Conservation (phyloP, 106 monocot genomes). For the Chionographis japonica region DNA sequence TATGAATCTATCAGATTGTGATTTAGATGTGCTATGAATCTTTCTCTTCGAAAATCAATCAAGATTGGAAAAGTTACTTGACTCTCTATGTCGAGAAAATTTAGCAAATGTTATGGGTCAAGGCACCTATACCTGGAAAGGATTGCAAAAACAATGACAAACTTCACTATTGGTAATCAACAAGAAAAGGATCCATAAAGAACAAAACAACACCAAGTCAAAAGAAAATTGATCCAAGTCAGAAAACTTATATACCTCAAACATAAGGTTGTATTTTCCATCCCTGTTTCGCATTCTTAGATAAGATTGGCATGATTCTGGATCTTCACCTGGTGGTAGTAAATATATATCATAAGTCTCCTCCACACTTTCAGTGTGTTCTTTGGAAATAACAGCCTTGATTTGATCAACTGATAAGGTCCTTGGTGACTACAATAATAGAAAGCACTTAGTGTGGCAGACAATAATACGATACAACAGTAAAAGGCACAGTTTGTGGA, state of each 20-base stretch:
- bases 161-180: no score
- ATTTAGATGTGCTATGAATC: no score
- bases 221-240: not conserved
- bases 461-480: constrained; percentile 5
- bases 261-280: constrained; percentile 98
- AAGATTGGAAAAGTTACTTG: no score
- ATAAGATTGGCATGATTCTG: constrained; percentile 96
- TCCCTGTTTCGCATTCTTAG: constrained; percentile 97
- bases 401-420: constrained; percentile 59
- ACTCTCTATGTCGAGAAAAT: no score
- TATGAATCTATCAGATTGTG: no score
- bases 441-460: constrained; percentile 22
- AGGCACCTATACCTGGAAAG: no score
- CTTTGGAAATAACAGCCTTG: constrained; percentile 63
- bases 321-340: constrained; percentile 97
- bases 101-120: no score
- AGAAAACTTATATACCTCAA: constrained; percentile 61
- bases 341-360: constrained; percentile 98
- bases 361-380: constrained; percentile 67
- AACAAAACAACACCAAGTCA: no score
- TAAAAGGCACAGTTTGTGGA: not conserved
- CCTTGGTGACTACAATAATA: constrained; percentile 65
- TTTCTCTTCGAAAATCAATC: no score
- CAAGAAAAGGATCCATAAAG: no score
- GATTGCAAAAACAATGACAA: not conserved